phyloP scores from a whole-genome alignment of 768 basidiomycete species.

The Agrocybe praecox region DNA sequence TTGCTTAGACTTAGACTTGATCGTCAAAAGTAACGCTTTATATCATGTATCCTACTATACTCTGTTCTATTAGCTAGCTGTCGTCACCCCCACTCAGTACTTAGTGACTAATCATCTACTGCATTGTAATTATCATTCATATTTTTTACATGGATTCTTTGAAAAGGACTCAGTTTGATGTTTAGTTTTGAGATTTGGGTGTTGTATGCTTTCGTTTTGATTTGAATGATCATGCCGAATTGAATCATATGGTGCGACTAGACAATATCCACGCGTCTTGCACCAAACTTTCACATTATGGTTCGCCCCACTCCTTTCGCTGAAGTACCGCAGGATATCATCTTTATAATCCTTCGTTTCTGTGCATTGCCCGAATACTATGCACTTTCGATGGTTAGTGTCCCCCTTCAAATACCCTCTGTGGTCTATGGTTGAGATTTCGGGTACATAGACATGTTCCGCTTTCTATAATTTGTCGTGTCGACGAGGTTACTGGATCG shows the following conservation, averaged over 20 bases:
- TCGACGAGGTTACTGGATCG: conserved; percentile 32
- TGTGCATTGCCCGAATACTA: background rate
- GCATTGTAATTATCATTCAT: conserved; percentile 16
- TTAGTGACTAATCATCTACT: conserved; percentile 9
- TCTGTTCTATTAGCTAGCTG: conserved; percentile 18
- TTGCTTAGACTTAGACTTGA: conserved; percentile 26
- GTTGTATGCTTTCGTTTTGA: no score
- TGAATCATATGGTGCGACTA: background rate
- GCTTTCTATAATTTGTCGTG: conserved; percentile 19
- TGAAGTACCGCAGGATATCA: background rate
- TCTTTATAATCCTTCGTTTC: background rate
- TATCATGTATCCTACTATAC: conserved; percentile 14
- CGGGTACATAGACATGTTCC: conserved; percentile 19
- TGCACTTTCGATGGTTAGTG: background rate
- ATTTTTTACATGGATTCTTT: conserved; percentile 9
- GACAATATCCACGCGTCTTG: background rate
- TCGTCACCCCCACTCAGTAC: conserved; percentile 23
- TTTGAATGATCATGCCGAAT: no score
- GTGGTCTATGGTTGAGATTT: background rate
- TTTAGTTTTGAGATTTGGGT: background rate
- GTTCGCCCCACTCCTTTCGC: background rate
- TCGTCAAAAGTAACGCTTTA: conserved; percentile 30
- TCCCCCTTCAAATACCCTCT: background rate
- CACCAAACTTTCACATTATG: background rate
- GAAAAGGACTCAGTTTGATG: background rate